phyloP scores from a whole-genome alignment of 2,329 filamentous ascomycete genomes.

The Ophiocordyceps australis region DNA sequence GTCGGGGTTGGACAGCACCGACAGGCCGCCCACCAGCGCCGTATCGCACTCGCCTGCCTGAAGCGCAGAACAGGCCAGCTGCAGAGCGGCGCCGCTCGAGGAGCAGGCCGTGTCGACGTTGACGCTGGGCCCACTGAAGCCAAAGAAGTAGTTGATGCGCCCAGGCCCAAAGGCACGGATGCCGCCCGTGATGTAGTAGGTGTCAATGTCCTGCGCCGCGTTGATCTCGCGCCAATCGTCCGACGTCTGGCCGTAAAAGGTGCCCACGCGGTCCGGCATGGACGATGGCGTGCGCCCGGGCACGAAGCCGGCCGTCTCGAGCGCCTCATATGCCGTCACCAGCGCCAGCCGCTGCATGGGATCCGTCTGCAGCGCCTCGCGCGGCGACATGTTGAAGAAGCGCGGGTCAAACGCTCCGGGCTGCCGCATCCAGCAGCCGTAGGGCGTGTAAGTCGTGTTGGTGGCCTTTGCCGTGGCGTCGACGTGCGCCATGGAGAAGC shows the following conservation, averaged over 20 bases:
- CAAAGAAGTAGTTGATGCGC: slow-evolving; percentile 1
- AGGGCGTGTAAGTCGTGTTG: not conserved
- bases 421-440: not conserved
- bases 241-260: not conserved
- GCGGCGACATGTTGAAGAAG: not conserved
- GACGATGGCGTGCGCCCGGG: not conserved
- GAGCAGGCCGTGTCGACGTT: slow-evolving; percentile 2
- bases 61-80: slow-evolving; percentile 1
- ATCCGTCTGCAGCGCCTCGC: not conserved
- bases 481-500: not conserved
- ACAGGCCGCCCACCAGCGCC: slow-evolving; percentile 1
- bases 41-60: slow-evolving; percentile 1
- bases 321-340: not conserved
- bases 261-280: not conserved
- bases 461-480: slow-evolving; percentile 1
- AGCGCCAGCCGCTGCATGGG: not conserved
- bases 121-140: slow-evolving; percentile 2
- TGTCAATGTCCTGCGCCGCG: not conserved
- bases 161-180: slow-evolving; percentile 1
- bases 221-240: slow-evolving; percentile 2
- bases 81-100: not conserved
- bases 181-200: slow-evolving; percentile 1
- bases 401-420: not conserved
- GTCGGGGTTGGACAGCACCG: not conserved
- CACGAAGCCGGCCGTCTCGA: not conserved